Conservation (phyloP, 2,329 filamentous ascomycete genomes). For the Hyphodiscus sp. region DNA sequence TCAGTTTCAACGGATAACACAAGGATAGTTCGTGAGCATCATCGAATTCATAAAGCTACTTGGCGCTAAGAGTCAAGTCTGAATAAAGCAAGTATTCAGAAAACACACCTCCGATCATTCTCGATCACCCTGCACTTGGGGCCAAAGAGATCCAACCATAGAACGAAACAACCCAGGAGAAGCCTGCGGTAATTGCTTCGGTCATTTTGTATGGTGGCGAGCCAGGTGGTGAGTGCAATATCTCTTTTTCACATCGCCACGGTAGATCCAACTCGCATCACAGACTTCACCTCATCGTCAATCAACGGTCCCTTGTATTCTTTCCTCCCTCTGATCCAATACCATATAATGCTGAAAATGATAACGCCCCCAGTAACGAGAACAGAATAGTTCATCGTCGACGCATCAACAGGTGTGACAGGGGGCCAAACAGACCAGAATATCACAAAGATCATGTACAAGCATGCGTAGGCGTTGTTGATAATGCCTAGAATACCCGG, state of each 20-base stretch:
- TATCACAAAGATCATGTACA: conserved; percentile 47
- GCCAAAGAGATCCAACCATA: no score
- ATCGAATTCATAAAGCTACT: no score
- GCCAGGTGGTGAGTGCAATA: no score
- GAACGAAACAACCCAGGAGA: no score
- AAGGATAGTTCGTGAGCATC: no score
- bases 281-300: conserved; percentile 11
- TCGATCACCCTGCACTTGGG: no score
- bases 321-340: conserved; percentile 30
- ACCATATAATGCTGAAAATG: conserved; percentile 38
- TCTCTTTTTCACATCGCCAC: not conserved
- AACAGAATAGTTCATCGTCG: conserved; percentile 44
- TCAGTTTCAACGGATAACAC: no score
- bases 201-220: no score
- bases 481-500: conserved; percentile 43
- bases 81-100: no score
- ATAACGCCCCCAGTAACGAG: conserved; percentile 32
- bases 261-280: not conserved
- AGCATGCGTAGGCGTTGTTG: conserved; percentile 48
- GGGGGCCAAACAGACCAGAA: conserved; percentile 47
- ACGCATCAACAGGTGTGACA: conserved; percentile 34
- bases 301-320: conserved; percentile 31
- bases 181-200: no score
- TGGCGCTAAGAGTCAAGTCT: no score
- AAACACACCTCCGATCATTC: no score